phyloP scores from a whole-genome alignment of 164 flowering plant genomes.

The Stephania cephalantha region DNA sequence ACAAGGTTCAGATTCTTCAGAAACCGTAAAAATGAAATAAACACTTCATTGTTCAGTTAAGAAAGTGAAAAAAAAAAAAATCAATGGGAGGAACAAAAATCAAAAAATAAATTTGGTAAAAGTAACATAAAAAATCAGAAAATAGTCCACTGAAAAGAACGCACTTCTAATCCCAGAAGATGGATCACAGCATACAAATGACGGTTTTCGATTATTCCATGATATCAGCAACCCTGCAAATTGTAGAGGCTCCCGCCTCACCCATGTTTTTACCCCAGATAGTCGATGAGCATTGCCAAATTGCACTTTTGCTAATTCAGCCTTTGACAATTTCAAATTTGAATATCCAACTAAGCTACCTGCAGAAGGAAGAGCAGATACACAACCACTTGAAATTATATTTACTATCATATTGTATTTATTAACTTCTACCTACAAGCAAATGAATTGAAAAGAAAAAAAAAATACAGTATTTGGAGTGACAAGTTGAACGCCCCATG shows the following conservation, averaged over 20 bases:
- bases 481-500: not conserved
- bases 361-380: constrained; percentile 22
- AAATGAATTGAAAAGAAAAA: not conserved
- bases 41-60: not conserved
- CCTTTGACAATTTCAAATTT: constrained; percentile 27
- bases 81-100: constrained; percentile 11
- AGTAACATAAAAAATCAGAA: too few relatives aligned
- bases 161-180: constrained; percentile 30
- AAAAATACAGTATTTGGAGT: not conserved
- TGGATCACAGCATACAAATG: constrained; percentile 19
- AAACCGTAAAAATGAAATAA: not conserved
- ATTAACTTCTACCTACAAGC: not conserved
- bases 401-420: not conserved
- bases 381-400: not conserved
- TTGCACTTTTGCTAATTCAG: constrained; percentile 20
- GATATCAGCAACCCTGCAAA: constrained; percentile 25
- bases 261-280: constrained; percentile 18
- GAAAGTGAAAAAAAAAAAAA: not conserved
- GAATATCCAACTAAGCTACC: constrained; percentile 48
- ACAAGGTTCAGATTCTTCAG: not conserved
- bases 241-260: constrained; percentile 13
- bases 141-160: constrained; percentile 9
- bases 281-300: constrained; percentile 13
- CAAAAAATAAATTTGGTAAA: too few relatives aligned
- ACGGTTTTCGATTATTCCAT: constrained; percentile 18